Evolutionary conservation across 1,284 basidiomycete genomes (phyloP).

Genomic region (Fomitopsis betulina): DNA sequence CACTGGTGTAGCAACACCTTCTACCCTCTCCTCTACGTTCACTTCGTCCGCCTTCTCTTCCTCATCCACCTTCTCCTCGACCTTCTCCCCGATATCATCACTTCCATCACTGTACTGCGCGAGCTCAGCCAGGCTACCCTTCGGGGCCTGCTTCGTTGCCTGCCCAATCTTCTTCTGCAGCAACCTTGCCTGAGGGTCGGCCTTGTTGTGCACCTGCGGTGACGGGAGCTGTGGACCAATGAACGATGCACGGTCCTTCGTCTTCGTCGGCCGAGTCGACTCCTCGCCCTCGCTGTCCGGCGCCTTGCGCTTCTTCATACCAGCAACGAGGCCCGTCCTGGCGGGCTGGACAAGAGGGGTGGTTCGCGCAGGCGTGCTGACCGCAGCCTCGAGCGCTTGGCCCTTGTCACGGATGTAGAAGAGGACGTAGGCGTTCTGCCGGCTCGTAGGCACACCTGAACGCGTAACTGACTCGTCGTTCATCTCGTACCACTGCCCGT

Average conservation of each 20-base stretch:
- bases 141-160: conserved; percentile 23
- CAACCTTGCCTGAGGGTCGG: conserved; percentile 56
- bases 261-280: conserved; percentile 40
- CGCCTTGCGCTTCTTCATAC: conserved; percentile 61
- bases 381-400: conserved; percentile 59
- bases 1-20: conserved; percentile 14
- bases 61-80: conserved; percentile 9
- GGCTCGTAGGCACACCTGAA: conserved; percentile 43
- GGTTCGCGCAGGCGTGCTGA: conserved; percentile 25
- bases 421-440: conserved; percentile 88
- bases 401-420: conserved; percentile 87
- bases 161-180: conserved; percentile 64
- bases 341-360: conserved; percentile 7
- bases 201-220: conserved; percentile 21
- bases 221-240: conserved; percentile 65
- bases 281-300: conserved; percentile 38
- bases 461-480: conserved; percentile 82
- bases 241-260: conserved; percentile 43
- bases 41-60: background rate
- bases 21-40: conserved; percentile 4
- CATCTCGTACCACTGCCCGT: conserved; percentile 86
- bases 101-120: conserved; percentile 50
- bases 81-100: conserved; percentile 38
- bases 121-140: conserved; percentile 44
- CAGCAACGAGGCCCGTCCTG: conserved; percentile 41